Base-by-base conservation (phyloP, 225 moss, liverwort and hornwort species). In the Neckera pumila region DNA sequence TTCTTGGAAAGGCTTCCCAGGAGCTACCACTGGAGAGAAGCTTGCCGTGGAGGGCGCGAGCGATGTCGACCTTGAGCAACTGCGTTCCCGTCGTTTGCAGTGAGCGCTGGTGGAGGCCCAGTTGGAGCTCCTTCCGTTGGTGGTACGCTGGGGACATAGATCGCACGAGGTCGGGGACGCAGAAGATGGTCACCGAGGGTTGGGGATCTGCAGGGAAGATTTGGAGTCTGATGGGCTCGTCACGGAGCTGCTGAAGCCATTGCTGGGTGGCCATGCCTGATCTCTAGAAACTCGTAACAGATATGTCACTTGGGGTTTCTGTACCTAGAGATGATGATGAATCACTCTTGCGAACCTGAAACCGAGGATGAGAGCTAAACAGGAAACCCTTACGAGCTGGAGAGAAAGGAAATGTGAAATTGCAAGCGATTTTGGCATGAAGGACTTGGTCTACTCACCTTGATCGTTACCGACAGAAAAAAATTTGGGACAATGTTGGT, bases 31-130 rank as follows among this genome's bases (percentile, higher is more conserved):
- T 38, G 22, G 63, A 22, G 33, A 40, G 34, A 22, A 89, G 87
- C 49, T n/a, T 80, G 56, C 34, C 19, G 75, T 91, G 86, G 38
- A 91, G 58, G 19, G 65, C 62, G 23, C 87, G 66, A 66, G 91
- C 91, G 40, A 91, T 80, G 36, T 89, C 89, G 40, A 67, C 34
- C 86, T 87, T 87, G 36, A 89, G 80, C 69, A 78, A 58, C 75
- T 91, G 89, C 40, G 66, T 87, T 20, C 83, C 84, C 42, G 62
- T n/a, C 12, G 73, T 65, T 60, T 91, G 89, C 58, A 49, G 42
- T 25, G 84, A 78, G 18, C 91, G 91, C 38, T 80, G 42, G 84
- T 89, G 89, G 57, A 91, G 76, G 7, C 91, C 89, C 42, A 89
- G 84, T 45, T 89, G 86, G 4, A 91, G 86, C 81, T 89, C 87